Evolutionary conservation across 2,329 filamentous ascomycete genomes (phyloP).

Genomic region (Chrysosporium queenslandicum): DNA sequence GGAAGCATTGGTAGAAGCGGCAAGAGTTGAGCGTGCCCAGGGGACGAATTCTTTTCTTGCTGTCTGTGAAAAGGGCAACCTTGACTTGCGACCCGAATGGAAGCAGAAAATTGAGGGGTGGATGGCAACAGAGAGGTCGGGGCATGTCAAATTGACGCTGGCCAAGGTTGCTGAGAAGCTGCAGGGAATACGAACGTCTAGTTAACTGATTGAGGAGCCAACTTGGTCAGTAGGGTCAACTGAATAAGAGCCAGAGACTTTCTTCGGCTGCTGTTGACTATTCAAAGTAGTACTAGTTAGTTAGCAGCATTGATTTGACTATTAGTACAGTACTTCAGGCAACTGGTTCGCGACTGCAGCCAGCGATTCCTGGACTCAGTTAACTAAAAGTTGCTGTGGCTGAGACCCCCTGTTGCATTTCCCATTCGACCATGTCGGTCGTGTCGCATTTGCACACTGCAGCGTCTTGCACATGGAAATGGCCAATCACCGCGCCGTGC

Average conservation of each 20-base stretch:
- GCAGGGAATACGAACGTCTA: background rate
- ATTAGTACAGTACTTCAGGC: too few species aligned
- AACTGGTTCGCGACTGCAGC: too few species aligned
- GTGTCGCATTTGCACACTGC: background rate
- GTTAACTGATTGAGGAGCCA: too few species aligned
- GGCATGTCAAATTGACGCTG: slow-evolving; percentile 20
- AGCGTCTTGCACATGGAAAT: background rate
- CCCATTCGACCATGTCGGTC: background rate
- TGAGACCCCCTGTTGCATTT: background rate
- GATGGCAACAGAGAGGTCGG: slow-evolving; percentile 34
- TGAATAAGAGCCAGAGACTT: too few species aligned
- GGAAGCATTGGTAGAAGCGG: slow-evolving; percentile 29
- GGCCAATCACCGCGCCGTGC: background rate
- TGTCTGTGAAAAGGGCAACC: slow-evolving; percentile 20
- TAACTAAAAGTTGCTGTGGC: background rate
- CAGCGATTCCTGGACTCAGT: too few species aligned
- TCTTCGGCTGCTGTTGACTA: too few species aligned
- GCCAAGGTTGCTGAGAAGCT: background rate
- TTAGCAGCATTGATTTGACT: too few species aligned
- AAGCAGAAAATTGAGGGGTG: slow-evolving; percentile 25
- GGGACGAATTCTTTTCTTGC: slow-evolving; percentile 27
- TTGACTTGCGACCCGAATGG: slow-evolving; percentile 20
- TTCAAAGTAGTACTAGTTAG: too few species aligned
- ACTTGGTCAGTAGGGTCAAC: background rate
- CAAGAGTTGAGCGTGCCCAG: slow-evolving; percentile 32